These are phyloP conservation scores for Cryphonectria carpinicola DNA, from an alignment of 2,329 filamentous ascomycete species.

Conservation along the genomic window DNA sequence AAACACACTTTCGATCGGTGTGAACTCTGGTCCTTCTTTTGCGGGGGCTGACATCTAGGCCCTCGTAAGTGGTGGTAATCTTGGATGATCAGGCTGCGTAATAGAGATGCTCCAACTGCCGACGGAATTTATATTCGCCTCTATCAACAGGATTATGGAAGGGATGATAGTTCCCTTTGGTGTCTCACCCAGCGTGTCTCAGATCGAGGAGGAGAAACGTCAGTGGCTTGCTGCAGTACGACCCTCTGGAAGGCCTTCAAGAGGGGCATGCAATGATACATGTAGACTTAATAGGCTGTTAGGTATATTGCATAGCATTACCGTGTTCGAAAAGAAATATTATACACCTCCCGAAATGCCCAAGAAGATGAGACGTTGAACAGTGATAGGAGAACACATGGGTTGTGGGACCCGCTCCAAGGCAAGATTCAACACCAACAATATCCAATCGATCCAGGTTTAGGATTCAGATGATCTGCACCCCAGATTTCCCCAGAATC, in stretches of 20 bases:
- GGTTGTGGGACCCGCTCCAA: neutral
- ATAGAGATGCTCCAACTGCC: neutral
- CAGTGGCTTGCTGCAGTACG: neutral
- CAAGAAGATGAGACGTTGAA: neutral
- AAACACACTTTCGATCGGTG: neutral
- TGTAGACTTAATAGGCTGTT: neutral
- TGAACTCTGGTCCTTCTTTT: neutral
- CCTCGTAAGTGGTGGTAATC: conserved; percentile 9
- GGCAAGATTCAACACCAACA: neutral
- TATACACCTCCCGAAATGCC: neutral
- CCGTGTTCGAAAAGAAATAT: neutral
- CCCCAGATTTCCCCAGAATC: conserved; percentile 28
- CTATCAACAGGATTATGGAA: neutral
- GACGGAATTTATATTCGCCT: conserved; percentile 14
- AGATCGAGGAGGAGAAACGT: neutral
- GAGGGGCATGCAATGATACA: neutral
- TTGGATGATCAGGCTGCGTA: neutral
- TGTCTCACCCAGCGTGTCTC: neutral
- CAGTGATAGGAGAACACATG: neutral
- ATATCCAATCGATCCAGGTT: neutral
- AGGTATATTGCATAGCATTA: neutral
- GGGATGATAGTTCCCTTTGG: neutral
- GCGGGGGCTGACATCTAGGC: conserved; percentile 22
- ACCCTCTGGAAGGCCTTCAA: neutral
- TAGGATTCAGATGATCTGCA: conserved; percentile 8